phyloP scores from a whole-genome alignment of 352 stramenopile species.

The Pythium utonaiense region DNA sequence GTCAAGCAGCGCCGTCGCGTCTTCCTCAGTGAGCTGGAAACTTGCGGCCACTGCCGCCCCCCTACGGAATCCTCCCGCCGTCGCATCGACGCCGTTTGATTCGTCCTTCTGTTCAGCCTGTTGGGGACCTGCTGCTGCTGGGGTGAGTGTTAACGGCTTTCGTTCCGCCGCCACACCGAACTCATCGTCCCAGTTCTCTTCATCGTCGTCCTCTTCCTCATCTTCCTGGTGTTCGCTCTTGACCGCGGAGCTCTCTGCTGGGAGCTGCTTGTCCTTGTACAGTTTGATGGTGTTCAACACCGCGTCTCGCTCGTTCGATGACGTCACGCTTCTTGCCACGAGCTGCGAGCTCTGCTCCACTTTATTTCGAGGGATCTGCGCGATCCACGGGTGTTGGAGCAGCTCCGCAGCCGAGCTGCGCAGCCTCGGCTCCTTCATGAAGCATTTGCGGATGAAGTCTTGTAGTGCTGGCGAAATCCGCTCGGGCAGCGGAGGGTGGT shows the following conservation, averaged over 20 bases:
- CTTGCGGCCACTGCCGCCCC: constrained; percentile 17
- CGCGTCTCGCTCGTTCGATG: constrained; percentile 67
- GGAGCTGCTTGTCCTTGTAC: constrained; percentile 46
- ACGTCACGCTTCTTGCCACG: constrained; percentile 72
- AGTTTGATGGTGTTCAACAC: constrained; percentile 86
- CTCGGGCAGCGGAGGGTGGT: constrained; percentile 87
- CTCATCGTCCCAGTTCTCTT: constrained; percentile 85
- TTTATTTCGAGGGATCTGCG: constrained; percentile 85
- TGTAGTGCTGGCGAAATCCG: constrained; percentile 86
- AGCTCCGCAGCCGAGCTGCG: constrained; percentile 82
- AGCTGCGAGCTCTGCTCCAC: constrained; percentile 84
- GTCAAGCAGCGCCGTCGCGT: constrained; percentile 62
- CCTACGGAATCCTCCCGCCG: not conserved
- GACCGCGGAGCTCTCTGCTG: not conserved
- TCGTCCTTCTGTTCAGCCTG: not conserved
- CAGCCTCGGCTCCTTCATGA: constrained; percentile 89
- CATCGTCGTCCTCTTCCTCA: constrained; percentile 33
- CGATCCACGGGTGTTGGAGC: constrained; percentile 88
- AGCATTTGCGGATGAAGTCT: constrained; percentile 92
- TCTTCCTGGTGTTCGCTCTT: not conserved
- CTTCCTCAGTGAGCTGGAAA: constrained; percentile 78
- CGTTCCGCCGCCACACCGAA: constrained; percentile 43
- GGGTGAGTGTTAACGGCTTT: constrained; percentile 27
- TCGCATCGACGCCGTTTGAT: not conserved
- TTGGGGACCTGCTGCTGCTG: not conserved